A percentile compares a stretch with the other conserved stretches of the same genome.
Conservation (phyloP, 2,329 filamentous ascomycete genomes). For the Claviceps sp. region DNA sequence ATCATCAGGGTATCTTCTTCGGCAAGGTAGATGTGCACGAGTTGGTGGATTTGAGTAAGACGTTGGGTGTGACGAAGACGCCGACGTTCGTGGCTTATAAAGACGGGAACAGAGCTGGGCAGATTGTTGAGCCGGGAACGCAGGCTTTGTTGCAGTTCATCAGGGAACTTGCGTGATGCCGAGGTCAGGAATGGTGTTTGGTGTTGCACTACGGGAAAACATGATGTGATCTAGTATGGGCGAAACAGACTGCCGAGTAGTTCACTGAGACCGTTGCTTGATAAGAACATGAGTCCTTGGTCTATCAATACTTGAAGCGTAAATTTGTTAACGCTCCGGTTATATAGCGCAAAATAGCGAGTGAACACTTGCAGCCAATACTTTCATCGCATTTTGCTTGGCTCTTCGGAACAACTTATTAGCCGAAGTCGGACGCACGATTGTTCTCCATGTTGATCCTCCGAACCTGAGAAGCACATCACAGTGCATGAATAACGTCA, state of each 20-base stretch:
- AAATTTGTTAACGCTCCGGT: no score
- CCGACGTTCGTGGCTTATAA: constrained; percentile 3
- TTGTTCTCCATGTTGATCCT: no score
- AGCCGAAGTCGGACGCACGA: no score
- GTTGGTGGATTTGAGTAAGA: neutral
- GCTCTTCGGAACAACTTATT: no score
- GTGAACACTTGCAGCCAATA: no score
- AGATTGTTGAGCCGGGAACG: constrained; percentile 1
- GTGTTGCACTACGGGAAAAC: neutral
- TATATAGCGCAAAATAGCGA: no score
- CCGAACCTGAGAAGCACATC: neutral
- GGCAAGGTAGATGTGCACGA: constrained; percentile 4
- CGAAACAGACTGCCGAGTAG: no score
- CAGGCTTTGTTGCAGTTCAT: constrained; percentile 4
- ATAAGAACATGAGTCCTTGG: no score
- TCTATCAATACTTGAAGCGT: no score
- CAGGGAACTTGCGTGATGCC: neutral
- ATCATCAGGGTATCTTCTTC: neutral
- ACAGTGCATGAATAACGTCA: neutral
- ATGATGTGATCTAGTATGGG: no score
- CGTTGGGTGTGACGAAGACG: neutral
- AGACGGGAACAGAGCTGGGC: neutral
- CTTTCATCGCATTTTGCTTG: no score
- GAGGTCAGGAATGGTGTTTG: neutral
- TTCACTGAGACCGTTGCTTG: no score